Conservation (phyloP, 2,329 filamentous ascomycete genomes). For the Pyrenochaeta sp. region DNA sequence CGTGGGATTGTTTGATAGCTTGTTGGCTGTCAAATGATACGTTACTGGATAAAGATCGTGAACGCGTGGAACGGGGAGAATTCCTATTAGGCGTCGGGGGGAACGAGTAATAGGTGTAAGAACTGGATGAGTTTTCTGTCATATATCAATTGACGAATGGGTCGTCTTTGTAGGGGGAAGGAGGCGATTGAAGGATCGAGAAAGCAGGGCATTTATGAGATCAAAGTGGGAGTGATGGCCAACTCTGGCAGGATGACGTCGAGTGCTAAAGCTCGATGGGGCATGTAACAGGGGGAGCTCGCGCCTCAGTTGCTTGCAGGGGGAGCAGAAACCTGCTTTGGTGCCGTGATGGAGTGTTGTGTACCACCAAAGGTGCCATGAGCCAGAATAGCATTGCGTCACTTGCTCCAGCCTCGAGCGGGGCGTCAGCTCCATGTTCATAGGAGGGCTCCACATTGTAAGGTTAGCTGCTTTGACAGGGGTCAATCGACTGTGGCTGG, state of each 20-base stretch:
- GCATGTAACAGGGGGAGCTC: conserved; percentile 45
- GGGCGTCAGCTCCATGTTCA: conserved; percentile 42
- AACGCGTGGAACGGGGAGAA: conserved; percentile 48
- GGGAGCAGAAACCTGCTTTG: conserved; percentile 51
- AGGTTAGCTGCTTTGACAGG: conserved; percentile 33
- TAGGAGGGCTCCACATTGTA: conserved; percentile 33
- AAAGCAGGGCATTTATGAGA: conserved; percentile 43
- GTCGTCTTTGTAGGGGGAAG: conserved; percentile 43
- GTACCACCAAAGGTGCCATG: conserved; percentile 35
- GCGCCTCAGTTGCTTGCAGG: conserved; percentile 38
- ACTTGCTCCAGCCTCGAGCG: conserved; percentile 42
- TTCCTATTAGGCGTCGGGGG: conserved; percentile 58
- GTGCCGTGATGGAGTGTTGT: conserved; percentile 25
- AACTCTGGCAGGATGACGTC: conserved; percentile 47
- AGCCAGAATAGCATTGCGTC: conserved; percentile 46
- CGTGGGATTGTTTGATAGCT: conserved; percentile 42
- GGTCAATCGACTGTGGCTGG: conserved; percentile 40
- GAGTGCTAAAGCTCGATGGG: conserved; percentile 22
- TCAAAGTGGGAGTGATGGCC: conserved; percentile 23
- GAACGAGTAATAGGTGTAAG: conserved; percentile 62
- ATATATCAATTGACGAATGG: conserved; percentile 55
- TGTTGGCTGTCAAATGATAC: conserved; percentile 43
- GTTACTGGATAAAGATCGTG: conserved; percentile 52
- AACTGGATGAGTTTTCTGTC: conserved; percentile 57
- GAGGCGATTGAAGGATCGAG: conserved; percentile 21